Evolutionary conservation across 179 eudicot species (phyloP), one percentile per base, ranked within the genome.

Genomic region (Pouteria campechiana): DNA sequence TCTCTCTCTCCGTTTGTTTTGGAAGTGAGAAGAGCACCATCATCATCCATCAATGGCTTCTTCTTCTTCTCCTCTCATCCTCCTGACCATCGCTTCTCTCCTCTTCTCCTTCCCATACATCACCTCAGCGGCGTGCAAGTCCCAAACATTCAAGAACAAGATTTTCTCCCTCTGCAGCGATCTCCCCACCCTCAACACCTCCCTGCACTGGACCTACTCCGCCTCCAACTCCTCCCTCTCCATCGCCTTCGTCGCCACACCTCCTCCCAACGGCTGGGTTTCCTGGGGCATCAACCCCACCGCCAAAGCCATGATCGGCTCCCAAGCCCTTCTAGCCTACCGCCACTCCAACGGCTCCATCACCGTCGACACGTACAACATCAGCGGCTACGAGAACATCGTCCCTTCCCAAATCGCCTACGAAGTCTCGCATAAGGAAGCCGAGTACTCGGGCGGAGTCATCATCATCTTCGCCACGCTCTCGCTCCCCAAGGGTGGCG

Each of bases 231-330:
- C 31, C 15, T 32, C 56, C 12, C 52, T 63, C 15, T 41, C 56
- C 13, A 11, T 63, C 40, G 68, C 68, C 19, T 63, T 55, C 39
- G 2, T 63, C 17, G 56, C 68, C 5, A 46, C 57, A 1, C 70
- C 60, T 11, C 29, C 51, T 7, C 12, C 59, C 15, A 5, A 32
- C 33, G 70, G 70, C 12, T 64, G 70, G 70, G 54, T 64, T 29
- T 21, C 70, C 10, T 64, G 70, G 70, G 70, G 49, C 17, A 38
- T 52, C 16, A 64, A 64, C 44, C 70, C 70, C 5, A 57, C 54
- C 12, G 39, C 37, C 7, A 45, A 59, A 21, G 65, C 60, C 21
- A 64, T 64, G 70, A 37, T 17, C 10, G 70, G 70, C 1, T 5
- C 65, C 2, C 70, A 58, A 38, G 44, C 70, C 9, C 50, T 64